Percentiles rank a stretch among this genome's conserved stretches.
These are phyloP conservation scores for Triticum aestivum DNA, from an alignment of 176 grass and related monocot genomes.

Conservation along the genomic window IWGSC_CS_RefSeq_v2.1 NC_057808.1:232956833-232957332, in stretches of 20 bases:
- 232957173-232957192: constrained; percentile 97
- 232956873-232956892: constrained; percentile 81
- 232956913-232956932: constrained; percentile 86
- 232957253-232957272: too few species aligned
- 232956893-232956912: constrained; percentile 72
- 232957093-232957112: neutral
- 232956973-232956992: constrained; percentile 5
- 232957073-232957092: neutral
- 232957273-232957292: too few species aligned
- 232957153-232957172: neutral
- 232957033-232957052: neutral
- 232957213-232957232: constrained; percentile 99
- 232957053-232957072: neutral
- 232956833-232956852: constrained; percentile 74
- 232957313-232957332: too few species aligned
- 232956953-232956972: neutral
- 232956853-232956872: constrained; percentile 63
- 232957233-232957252: constrained; percentile 56
- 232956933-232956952: neutral
- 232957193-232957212: constrained; percentile 89
- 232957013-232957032: neutral
- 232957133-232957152: neutral
- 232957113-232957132: too few species aligned
- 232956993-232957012: neutral
- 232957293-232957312: too few species aligned